A percentile compares a stretch with the other conserved stretches of the same genome.
These are phyloP conservation scores for Kurtzmaniella fragi DNA, from an alignment of 805 yeast species.

Conservation along the genomic window DNA sequence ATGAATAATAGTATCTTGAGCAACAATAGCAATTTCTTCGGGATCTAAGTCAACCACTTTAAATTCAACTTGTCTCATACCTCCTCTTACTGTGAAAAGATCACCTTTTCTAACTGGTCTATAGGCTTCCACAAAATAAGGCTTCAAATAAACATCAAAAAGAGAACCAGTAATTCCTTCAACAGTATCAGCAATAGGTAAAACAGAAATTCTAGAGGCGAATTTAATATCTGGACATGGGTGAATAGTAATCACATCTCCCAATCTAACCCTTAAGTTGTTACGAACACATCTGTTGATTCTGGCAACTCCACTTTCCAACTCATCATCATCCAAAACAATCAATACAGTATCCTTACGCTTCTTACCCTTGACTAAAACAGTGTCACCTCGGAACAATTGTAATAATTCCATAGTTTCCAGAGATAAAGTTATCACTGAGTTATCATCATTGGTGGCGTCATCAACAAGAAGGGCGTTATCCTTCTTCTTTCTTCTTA, in stretches of 20 bases:
- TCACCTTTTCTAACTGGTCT: constrained; percentile 98
- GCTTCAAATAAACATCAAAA: constrained; percentile 93
- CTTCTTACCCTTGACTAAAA: constrained; percentile 94
- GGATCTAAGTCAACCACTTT: constrained; percentile 98
- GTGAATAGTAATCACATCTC: constrained; percentile 86
- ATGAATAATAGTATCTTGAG: constrained; percentile 97
- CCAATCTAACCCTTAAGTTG: constrained; percentile 88
- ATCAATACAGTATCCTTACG: constrained; percentile 95
- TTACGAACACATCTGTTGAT: constrained; percentile 94
- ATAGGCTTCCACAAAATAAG: constrained; percentile 97
- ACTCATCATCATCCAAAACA: constrained; percentile 93
- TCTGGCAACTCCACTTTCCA: constrained; percentile 93
- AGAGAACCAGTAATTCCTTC: constrained; percentile 97
- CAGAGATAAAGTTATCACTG: constrained; percentile 91
- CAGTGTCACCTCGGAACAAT: constrained; percentile 97
- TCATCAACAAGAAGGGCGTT: constrained; percentile 94
- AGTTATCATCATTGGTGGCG: constrained; percentile 95
- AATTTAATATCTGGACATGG: constrained; percentile 98
- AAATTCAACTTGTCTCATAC: constrained; percentile 99
- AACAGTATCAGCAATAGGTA: constrained; percentile 96
- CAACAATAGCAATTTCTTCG: constrained; percentile 93
- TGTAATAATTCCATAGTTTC: constrained; percentile 93
- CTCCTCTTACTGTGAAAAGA: constrained; percentile 93
- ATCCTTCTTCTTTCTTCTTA: constrained; percentile 96
- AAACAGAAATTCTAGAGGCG: constrained; percentile 88